These are phyloP conservation scores for Annulohypoxylon stygium DNA, from an alignment of 495 filamentous ascomycete species.

Conservation along the genomic window DNA sequence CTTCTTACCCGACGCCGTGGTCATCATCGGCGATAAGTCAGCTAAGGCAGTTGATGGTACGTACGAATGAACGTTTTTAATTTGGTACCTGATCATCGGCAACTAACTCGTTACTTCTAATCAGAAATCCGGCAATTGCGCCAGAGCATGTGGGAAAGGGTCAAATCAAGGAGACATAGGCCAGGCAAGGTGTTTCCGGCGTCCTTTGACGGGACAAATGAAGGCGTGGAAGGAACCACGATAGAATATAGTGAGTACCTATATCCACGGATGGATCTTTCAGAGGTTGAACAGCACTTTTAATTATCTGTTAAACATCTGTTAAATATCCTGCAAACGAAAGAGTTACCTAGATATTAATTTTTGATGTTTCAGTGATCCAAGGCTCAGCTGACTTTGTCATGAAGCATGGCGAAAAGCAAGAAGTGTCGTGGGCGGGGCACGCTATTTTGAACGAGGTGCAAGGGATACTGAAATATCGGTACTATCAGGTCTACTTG, in stretches of 20 bases:
- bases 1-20: constrained; percentile 52
- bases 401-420: constrained; percentile 32
- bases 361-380: constrained; percentile 33
- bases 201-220: constrained; percentile 29
- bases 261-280: neutral
- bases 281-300: neutral
- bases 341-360: neutral
- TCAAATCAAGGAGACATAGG: constrained; percentile 49
- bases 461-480: constrained; percentile 38
- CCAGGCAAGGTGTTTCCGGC: constrained; percentile 53
- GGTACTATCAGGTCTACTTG: constrained; percentile 51
- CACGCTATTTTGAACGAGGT: constrained; percentile 41
- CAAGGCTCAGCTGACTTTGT: constrained; percentile 47
- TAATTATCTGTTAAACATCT: neutral
- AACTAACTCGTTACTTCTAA: neutral
- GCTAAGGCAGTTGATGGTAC: constrained; percentile 52
- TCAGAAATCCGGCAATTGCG: constrained; percentile 44
- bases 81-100: neutral
- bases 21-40: constrained; percentile 51
- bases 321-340: neutral
- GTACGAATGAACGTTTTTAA: neutral
- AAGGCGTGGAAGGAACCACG: constrained; percentile 7
- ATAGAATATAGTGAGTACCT: constrained; percentile 46
- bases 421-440: constrained; percentile 43
- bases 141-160: constrained; percentile 48